A percentile compares a stretch with the other conserved stretches of the same genome.
These are phyloP conservation scores for Mycena crocata DNA, from an alignment of 768 basidiomycete genomes.

Conservation along the genomic window DNA sequence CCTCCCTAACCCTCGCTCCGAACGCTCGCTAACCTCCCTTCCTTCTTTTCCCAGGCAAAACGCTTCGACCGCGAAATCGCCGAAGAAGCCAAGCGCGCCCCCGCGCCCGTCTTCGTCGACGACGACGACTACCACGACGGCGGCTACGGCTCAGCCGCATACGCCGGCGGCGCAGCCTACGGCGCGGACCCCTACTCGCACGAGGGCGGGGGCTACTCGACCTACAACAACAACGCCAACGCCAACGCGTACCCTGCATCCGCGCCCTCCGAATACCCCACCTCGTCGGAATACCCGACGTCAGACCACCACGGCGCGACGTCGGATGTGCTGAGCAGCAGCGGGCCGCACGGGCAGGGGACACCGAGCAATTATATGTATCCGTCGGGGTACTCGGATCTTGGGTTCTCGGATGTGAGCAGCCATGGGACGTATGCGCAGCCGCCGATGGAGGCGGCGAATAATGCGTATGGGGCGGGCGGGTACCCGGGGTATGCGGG, in stretches of 20 bases:
- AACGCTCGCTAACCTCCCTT: not conserved
- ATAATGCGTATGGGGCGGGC: constrained; percentile 8
- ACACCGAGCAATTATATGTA: constrained; percentile 35
- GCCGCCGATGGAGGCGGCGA: constrained; percentile 44
- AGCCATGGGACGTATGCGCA: constrained; percentile 49
- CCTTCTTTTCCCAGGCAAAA: constrained; percentile 44
- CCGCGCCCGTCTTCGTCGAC: constrained; percentile 54
- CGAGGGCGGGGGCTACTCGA: not conserved
- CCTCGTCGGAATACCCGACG: not conserved
- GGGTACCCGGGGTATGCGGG: constrained; percentile 39
- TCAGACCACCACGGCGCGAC: too few species aligned
- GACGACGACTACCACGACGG: constrained; percentile 43
- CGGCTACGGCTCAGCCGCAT: not conserved
- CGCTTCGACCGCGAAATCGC: constrained; percentile 67
- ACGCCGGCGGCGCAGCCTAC: constrained; percentile 30
- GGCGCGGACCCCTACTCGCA: not conserved
- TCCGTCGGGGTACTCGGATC: constrained; percentile 35
- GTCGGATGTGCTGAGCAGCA: constrained; percentile 7
- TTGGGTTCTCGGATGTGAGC: constrained; percentile 49
- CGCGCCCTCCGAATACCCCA: not conserved
- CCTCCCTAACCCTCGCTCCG: not conserved
- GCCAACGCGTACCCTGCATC: constrained; percentile 26
- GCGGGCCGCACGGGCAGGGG: constrained; percentile 14
- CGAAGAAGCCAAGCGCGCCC: constrained; percentile 58
- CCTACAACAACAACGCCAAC: constrained; percentile 29